Percentiles rank a stretch among this genome's conserved stretches.
Evolutionary conservation across 768 basidiomycete species (phyloP).

Genomic region (Xerocomus brunneocitrinus): DNA sequence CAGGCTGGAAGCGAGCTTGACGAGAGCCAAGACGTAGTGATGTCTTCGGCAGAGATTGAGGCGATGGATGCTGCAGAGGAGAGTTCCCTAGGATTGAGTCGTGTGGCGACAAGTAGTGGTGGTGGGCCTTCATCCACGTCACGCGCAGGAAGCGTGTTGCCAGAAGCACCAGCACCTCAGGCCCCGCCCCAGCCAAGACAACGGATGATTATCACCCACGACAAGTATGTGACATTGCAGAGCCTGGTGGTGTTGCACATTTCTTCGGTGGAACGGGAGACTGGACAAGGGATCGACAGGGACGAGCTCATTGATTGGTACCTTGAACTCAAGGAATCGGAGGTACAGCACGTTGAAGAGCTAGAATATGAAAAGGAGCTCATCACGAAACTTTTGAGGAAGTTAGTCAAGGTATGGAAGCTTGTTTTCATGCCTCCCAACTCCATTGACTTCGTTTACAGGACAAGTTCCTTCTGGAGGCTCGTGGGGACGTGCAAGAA

Average conservation of each 20-base stretch:
- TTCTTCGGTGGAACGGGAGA: conserved; percentile 68
- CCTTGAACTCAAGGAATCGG: conserved; percentile 81
- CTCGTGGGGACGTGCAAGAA: conserved; percentile 79
- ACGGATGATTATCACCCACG: conserved; percentile 92
- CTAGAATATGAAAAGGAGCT: conserved; percentile 89
- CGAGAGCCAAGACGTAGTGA: conserved; percentile 58
- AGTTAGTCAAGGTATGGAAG: conserved; percentile 76
- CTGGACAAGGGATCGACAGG: conserved; percentile 72
- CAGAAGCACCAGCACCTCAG: conserved; percentile 28
- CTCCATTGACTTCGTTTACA: conserved; percentile 26
- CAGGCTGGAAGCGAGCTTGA: conserved; percentile 38
- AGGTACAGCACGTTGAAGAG: conserved; percentile 79
- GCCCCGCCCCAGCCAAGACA: conserved; percentile 50
- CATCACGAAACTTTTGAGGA: conserved; percentile 81
- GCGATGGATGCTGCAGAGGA: conserved; percentile 48
- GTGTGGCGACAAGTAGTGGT: conserved; percentile 35
- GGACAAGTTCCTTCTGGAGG: conserved; percentile 83
- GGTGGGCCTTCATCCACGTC: conserved; percentile 31
- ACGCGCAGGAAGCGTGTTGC: conserved; percentile 24
- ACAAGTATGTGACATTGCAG: conserved; percentile 89
- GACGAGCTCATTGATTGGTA: conserved; percentile 98
- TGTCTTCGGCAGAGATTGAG: conserved; percentile 58
- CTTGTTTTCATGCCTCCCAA: background rate
- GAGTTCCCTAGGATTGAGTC: conserved; percentile 39
- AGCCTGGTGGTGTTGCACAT: conserved; percentile 84